Conservation (phyloP, 495 filamentous ascomycete species). For the Penicillium ochrochloron region DNA sequence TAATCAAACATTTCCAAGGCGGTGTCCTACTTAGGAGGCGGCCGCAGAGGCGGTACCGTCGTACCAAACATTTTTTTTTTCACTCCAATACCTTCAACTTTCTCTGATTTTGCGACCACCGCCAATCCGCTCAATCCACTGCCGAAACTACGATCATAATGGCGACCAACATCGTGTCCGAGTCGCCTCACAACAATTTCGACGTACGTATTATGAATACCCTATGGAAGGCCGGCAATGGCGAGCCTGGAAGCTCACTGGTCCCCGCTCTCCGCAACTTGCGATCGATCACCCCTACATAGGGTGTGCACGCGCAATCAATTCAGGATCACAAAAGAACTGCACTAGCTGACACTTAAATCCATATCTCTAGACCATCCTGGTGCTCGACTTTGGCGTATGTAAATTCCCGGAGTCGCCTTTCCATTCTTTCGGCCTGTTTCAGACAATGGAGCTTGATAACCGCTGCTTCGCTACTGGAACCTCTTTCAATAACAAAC, state of each 20-base stretch:
- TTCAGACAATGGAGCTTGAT: conserved; percentile 15
- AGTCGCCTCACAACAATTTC: conserved; percentile 26
- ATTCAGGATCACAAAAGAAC: conserved; percentile 5
- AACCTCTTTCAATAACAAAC: conserved; percentile 8
- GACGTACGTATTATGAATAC: conserved; percentile 19
- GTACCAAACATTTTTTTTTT: conserved; percentile 10
- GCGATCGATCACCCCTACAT: conserved; percentile 14
- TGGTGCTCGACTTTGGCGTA: conserved; percentile 27
- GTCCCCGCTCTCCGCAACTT: conserved; percentile 15
- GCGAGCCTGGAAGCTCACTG: conserved; percentile 10
- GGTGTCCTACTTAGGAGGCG: conserved; percentile 8
- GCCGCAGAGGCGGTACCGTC: conserved; percentile 4
- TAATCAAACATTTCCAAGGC: conserved; percentile 1
- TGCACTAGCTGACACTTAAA: conserved; percentile 17
- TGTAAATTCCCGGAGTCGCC: conserved; percentile 2
- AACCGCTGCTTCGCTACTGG: conserved; percentile 3
- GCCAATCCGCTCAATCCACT: conserved; percentile 15
- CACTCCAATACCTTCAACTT: conserved; percentile 12
- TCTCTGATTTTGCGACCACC: conserved; percentile 13
- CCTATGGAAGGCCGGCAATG: conserved; percentile 7
- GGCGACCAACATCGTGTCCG: conserved; percentile 15
- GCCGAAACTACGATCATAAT: conserved; percentile 17
- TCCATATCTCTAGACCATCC: conserved; percentile 41
- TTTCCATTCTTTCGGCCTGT: conserved; percentile 13
- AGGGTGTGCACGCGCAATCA: conserved; percentile 4